phyloP scores from a whole-genome alignment of 2,329 filamentous ascomycete species.

The Xylaria sp. region DNA sequence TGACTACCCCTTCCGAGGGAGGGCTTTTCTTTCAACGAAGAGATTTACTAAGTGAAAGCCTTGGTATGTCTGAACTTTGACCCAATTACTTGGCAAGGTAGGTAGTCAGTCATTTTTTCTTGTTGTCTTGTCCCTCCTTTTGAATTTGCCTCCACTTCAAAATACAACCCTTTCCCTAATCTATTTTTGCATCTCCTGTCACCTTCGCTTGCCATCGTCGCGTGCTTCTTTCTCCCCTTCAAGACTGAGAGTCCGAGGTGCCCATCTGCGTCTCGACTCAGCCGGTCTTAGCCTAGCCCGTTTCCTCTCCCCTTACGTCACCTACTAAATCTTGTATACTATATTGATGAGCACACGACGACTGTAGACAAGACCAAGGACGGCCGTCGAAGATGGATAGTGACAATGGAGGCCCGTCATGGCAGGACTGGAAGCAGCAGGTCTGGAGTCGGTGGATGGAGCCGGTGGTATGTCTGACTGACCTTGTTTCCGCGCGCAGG shows the following conservation, averaged over 20 bases:
- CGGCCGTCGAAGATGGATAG: slow-evolving; percentile 29
- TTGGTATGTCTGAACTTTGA: background rate
- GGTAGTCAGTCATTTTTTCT: slow-evolving; percentile 7
- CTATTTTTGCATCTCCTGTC: slow-evolving; percentile 24
- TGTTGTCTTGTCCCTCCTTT: slow-evolving; percentile 16
- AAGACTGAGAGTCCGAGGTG: background rate
- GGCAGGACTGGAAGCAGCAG: slow-evolving; percentile 43
- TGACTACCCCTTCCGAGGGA: slow-evolving; percentile 2
- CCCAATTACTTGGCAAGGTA: slow-evolving; percentile 24
- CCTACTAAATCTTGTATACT: background rate
- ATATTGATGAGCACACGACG: slow-evolving; percentile 18
- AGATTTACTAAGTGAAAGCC: background rate
- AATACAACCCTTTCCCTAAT: slow-evolving; percentile 28
- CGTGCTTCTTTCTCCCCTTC: slow-evolving; percentile 26
- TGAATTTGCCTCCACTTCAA: slow-evolving; percentile 22
- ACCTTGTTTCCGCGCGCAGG: background rate
- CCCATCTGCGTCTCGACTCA: background rate
- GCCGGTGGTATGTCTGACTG: slow-evolving; percentile 35
- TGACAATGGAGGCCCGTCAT: slow-evolving; percentile 37
- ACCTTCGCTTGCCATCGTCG: slow-evolving; percentile 23
- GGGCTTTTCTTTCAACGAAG: background rate
- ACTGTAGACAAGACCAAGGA: slow-evolving; percentile 14
- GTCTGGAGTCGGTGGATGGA: slow-evolving; percentile 45
- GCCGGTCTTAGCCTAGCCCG: background rate
- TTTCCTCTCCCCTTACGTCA: background rate